Evolutionary conservation across 139 green algal species (phyloP), one percentile per base, ranked within the genome.

Genomic region (Volvox reticuliferus): DNA sequence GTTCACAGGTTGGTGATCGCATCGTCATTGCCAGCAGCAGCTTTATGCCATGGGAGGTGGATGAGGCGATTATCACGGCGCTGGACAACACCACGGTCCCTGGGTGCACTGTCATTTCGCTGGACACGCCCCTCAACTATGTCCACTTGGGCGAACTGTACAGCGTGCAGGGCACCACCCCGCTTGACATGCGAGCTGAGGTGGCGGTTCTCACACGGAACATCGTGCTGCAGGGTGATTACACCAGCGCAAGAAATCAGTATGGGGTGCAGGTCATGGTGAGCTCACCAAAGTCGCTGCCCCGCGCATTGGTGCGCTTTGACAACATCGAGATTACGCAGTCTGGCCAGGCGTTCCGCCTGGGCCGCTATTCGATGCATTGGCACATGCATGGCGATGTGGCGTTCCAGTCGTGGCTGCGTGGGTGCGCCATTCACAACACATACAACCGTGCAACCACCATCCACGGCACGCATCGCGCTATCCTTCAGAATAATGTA

Each of bases 311-410:
- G 67, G 62, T 93, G 35, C 73, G 89, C 37, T 65, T 91, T 55
- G 69, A 91, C 62, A 87, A 96, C 75, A 88, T 94, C 12, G 94
- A 96, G 88, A 19, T 96, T 65, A 71, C 63, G n/a, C 87, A 79
- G 68, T 88, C 85, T 69, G 94, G 94, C 0, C 92, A 96, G 89
- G 94, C 93, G 16, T 95, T 94, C 89, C 55, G 82, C 33, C 91
- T 96, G 69, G 94, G 94, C 61, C 91, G 96, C 32, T 98, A 98
- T 88, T 92, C 95, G 9, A 91, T 98, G 62, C 96, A 98, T 90
- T 97, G 96, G 91, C 96, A 98, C 93, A 93, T 98, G 92, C 92
- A 95, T 36, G 94, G 94, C 44, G 88, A 94, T 71, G 88, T 92
- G 1, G 33, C 22, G 5, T 94, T 89, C 79, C 62, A 87, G 30